Evolutionary conservation across 495 filamentous ascomycete genomes (phyloP), one percentile per base, ranked within the genome.

Genomic region (Amphirosellinia nigrospora): DNA sequence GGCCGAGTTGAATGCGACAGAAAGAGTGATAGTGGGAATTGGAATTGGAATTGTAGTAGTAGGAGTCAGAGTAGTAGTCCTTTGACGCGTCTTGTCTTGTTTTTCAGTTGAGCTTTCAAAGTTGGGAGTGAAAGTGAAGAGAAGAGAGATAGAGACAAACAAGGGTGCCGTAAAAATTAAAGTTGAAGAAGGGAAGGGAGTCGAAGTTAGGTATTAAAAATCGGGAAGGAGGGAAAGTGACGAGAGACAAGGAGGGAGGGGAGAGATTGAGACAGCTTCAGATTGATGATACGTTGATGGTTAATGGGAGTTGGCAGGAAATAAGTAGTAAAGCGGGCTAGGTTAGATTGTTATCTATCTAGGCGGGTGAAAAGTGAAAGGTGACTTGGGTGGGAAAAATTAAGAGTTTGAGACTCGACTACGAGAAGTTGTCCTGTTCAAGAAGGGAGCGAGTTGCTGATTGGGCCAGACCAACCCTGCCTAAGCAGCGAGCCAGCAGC

Each of bases 401-500:
- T n/a, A 64, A 62, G 41, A 55, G 56, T 52, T 68, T 55, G 45
- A 68, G 55, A 69, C 50, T 65, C 64, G 60, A 62, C 21, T 38
- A 32, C 50, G 32, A 23, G 55, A 50, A 68, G 56, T 46, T 68
- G 67, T 59, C 61, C 63, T 45, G 66, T 70, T 70, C 43, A 52
- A 70, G 62, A 67, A 73, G 52, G 50, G 69, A 73, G 55, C 39
- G 26, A 70, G 43, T 65, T 70, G 60, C 68, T 70, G 68, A 70
- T 70, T 64, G 60, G 59, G 68, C 30, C 39, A 68, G 50, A 4
- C 60, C 21, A 34, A 39, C 30, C 66, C 66, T 46, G 50, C 66
- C 66, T 61, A 53, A n/a, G n/a, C n/a, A 36, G 34, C 34, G 3
- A 36, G 34, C 34, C 34, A 3, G 34, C n/a, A n/a, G n/a, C n/a